Evolutionary conservation across 805 yeast species (phyloP).

Genomic region (Ogataea philodendri): DNA sequence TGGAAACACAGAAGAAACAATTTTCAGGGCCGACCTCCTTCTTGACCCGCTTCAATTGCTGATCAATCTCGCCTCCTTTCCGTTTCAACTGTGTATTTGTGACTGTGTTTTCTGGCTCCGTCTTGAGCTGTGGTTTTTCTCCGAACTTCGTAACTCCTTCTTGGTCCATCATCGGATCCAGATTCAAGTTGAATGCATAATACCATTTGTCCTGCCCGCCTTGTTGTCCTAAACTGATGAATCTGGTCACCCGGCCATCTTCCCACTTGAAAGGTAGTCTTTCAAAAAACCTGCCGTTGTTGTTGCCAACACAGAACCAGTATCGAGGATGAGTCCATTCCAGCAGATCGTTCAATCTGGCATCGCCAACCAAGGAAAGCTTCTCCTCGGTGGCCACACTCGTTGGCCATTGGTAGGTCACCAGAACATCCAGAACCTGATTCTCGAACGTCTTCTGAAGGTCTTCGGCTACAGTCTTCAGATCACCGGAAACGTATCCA

Average conservation of each 20-base stretch:
- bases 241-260: slow-evolving; percentile 48
- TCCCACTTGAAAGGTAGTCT: slow-evolving; percentile 59
- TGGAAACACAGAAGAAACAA: slow-evolving; percentile 84
- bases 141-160: slow-evolving; percentile 21
- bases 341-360: slow-evolving; percentile 46
- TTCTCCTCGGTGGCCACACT: slow-evolving; percentile 45
- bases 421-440: slow-evolving; percentile 48
- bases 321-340: slow-evolving; percentile 55
- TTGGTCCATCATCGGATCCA: slow-evolving; percentile 28
- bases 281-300: slow-evolving; percentile 50
- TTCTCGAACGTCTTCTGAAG: slow-evolving; percentile 20
- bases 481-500: slow-evolving; percentile 42
- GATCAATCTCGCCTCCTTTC: neutral
- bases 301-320: slow-evolving; percentile 59
- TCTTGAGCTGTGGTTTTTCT: slow-evolving; percentile 3
- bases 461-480: slow-evolving; percentile 29
- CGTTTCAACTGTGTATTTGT: slow-evolving; percentile 3
- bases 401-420: slow-evolving; percentile 62
- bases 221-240: slow-evolving; percentile 61
- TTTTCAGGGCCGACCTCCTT: slow-evolving; percentile 51
- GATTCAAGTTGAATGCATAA: slow-evolving; percentile 60
- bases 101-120: neutral
- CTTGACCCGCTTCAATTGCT: slow-evolving; percentile 26
- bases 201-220: slow-evolving; percentile 64
- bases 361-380: slow-evolving; percentile 44